Conservation (phyloP, 768 basidiomycete genomes). For the Kwoniella newhampshirensis region DNA sequence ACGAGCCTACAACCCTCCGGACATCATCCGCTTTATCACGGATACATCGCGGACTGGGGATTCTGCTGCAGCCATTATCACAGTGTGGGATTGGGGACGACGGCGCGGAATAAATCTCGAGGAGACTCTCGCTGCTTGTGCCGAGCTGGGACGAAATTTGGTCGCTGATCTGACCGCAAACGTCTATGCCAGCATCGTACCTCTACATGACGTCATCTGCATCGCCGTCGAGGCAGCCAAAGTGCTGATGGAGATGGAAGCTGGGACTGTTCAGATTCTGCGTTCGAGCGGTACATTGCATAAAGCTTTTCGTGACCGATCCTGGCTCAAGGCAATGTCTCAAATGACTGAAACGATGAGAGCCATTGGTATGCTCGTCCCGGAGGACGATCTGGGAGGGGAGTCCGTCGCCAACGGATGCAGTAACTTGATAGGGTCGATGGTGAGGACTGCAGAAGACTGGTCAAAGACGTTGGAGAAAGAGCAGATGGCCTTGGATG, state of each 20-base stretch:
- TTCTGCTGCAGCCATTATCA: constrained; percentile 13
- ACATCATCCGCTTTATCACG: constrained; percentile 33
- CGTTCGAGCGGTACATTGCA: constrained; percentile 5
- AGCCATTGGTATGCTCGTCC: constrained; percentile 7
- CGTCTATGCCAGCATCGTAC: constrained; percentile 17
- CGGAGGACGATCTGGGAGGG: constrained; percentile 6
- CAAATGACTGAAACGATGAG: constrained; percentile 22
- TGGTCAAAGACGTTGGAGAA: constrained; percentile 24
- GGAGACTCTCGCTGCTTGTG: constrained; percentile 22
- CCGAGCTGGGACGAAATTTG: constrained; percentile 20
- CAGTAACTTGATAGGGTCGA: constrained; percentile 40
- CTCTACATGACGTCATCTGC: constrained; percentile 31
- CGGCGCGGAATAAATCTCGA: constrained; percentile 33
- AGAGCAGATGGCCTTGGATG: background rate
- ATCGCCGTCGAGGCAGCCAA: constrained; percentile 37
- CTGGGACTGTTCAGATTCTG: constrained; percentile 22
- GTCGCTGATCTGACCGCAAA: background rate
- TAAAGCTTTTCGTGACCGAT: constrained; percentile 12
- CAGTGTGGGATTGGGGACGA: constrained; percentile 35
- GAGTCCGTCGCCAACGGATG: constrained; percentile 39
- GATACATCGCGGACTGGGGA: constrained; percentile 5
- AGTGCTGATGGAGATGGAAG: constrained; percentile 41
- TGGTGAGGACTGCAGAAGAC: constrained; percentile 37
- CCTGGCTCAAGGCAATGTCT: constrained; percentile 25
- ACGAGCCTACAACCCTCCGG: constrained; percentile 30